Conservation (phyloP, 192 early-diverging fungal species). For the Ambispora gerdemannii region DNA sequence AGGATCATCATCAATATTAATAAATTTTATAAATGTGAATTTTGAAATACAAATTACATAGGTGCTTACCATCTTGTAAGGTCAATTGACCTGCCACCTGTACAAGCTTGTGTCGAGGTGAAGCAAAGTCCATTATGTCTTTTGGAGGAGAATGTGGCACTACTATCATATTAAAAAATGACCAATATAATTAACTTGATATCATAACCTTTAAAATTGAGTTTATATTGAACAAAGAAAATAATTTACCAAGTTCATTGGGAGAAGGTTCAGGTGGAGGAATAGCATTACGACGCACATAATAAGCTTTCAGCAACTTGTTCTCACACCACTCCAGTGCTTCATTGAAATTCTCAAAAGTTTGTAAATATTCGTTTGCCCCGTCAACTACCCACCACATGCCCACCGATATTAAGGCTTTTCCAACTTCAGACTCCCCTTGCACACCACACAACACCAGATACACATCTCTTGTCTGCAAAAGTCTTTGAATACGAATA, state of each 20-base stretch:
- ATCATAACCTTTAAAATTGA: not conserved
- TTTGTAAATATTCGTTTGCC: constrained; percentile 57
- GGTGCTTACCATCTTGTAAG: not conserved
- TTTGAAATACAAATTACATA: not conserved
- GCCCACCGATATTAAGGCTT: constrained; percentile 61
- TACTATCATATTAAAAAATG: too few species aligned
- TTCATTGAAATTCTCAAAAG: constrained; percentile 79
- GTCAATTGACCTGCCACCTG: not conserved
- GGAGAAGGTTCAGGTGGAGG: not conserved
- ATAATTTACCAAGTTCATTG: not conserved
- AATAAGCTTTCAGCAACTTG: constrained; percentile 74
- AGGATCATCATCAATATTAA: not conserved
- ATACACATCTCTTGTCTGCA: constrained; percentile 66
- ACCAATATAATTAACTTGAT: not conserved
- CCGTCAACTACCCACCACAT: constrained; percentile 58
- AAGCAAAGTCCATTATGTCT: not conserved
- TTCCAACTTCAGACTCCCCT: constrained; percentile 62
- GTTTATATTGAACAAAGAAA: not conserved
- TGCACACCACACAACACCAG: constrained; percentile 78
- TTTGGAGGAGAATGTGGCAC: constrained; percentile 7
- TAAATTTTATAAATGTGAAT: not conserved
- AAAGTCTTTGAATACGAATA: constrained; percentile 74
- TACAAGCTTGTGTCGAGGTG: constrained; percentile 16
- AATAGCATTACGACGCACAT: constrained; percentile 47
- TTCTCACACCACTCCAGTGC: constrained; percentile 97